Conservation (phyloP, 352 stramenopile genomes). For the Pythium rhizo-oryzae region DNA sequence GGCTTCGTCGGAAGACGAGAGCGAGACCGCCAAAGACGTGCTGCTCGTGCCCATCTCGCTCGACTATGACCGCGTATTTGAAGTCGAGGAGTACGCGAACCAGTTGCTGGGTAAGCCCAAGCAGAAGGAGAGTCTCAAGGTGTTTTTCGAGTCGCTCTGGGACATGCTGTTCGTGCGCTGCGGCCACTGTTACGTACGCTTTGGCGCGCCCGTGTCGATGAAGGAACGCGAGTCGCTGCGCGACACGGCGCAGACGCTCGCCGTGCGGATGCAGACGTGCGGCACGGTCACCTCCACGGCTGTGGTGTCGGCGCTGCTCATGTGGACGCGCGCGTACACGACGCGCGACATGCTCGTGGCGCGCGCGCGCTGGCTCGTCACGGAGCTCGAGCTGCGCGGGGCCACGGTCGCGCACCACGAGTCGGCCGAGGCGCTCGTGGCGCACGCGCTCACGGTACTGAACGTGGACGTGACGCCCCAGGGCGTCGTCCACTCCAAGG, state of each 20-base stretch:
- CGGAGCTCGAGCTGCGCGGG: conserved; percentile 45
- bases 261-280: conserved; percentile 71
- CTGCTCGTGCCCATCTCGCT: conserved; percentile 87
- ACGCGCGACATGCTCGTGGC: conserved; percentile 62
- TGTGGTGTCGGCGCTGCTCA: conserved; percentile 70
- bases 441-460: conserved; percentile 65
- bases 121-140: conserved; percentile 74
- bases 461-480: conserved; percentile 46
- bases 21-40: conserved; percentile 32
- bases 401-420: conserved; percentile 68
- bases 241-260: conserved; percentile 54
- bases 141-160: conserved; percentile 74
- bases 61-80: conserved; percentile 90
- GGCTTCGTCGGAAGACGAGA: too few relatives aligned
- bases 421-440: conserved; percentile 44
- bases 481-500: conserved; percentile 50
- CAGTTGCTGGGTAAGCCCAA: conserved; percentile 88
- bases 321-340: conserved; percentile 73
- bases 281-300: conserved; percentile 79
- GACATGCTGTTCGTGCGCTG: conserved; percentile 75
- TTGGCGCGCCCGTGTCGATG: conserved; percentile 69
- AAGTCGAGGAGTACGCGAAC: conserved; percentile 87
- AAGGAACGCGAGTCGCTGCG: conserved; percentile 49
- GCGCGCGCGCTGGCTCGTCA: conserved; percentile 58
- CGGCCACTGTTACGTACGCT: conserved; percentile 87